Conservation (phyloP, 2,329 filamentous ascomycete genomes). For the Fusarium virguliforme region DNA sequence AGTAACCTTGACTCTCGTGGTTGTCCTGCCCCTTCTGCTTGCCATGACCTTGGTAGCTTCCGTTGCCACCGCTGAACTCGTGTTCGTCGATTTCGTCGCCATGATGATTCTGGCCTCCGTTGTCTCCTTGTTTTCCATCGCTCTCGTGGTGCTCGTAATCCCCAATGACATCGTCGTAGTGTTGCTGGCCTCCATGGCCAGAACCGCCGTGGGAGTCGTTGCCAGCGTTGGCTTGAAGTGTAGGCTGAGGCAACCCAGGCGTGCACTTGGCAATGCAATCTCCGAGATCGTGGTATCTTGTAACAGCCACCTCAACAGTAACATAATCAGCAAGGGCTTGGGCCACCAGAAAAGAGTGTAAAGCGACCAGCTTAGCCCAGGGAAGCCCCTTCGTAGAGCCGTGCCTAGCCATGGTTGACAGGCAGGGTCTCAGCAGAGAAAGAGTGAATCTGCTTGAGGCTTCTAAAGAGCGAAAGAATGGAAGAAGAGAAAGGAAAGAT, state of each 20-base stretch:
- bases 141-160: neutral
- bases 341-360: slow-evolving; percentile 33
- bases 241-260: neutral
- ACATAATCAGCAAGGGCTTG: slow-evolving; percentile 27
- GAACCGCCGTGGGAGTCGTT: neutral
- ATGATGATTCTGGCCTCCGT: neutral
- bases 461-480: neutral
- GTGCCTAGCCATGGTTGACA: slow-evolving; percentile 16
- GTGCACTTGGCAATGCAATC: slow-evolving; percentile 20
- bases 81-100: neutral
- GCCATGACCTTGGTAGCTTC: neutral
- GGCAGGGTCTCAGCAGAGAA: slow-evolving; percentile 11
- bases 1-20: neutral
- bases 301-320: slow-evolving; percentile 26
- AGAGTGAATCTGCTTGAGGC: slow-evolving; percentile 1
- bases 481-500: neutral
- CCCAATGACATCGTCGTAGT: neutral
- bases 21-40: neutral
- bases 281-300: slow-evolving; percentile 32
- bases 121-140: neutral
- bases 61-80: neutral
- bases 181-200: slow-evolving; percentile 5
- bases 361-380: slow-evolving; percentile 29
- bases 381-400: slow-evolving; percentile 22
- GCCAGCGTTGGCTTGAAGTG: neutral